phyloP scores from a whole-genome alignment of 1,284 basidiomycete species.

The Neonothopanus nambi region DNA sequence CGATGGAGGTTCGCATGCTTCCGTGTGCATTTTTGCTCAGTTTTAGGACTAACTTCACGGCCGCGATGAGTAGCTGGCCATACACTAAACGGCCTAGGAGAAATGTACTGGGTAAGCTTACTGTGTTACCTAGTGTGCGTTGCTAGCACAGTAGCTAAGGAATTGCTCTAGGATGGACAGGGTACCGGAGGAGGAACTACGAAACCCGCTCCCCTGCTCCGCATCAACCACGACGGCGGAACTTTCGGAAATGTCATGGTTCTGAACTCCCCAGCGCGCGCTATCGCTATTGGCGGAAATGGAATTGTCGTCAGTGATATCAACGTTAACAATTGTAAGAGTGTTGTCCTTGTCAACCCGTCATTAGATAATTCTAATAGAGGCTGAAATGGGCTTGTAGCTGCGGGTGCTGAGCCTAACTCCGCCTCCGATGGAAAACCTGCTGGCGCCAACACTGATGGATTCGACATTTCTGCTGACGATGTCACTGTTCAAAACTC shows the following conservation, averaged over 20 bases:
- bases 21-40: too few relatives aligned
- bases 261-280: constrained; percentile 5
- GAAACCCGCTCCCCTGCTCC: constrained; percentile 10
- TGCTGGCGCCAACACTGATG: constrained; percentile 11
- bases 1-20: constrained; percentile 6
- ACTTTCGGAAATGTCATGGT: constrained; percentile 11
- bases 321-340: constrained; percentile 8
- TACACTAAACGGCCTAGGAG: constrained; percentile 8
- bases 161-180: constrained; percentile 2
- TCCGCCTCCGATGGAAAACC: constrained; percentile 3
- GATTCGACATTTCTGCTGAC: constrained; percentile 10
- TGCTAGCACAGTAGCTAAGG: background rate
- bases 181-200: constrained; percentile 5
- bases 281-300: constrained; percentile 1
- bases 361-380: too few relatives aligned
- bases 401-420: constrained; percentile 9
- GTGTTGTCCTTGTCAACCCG: too few relatives aligned
- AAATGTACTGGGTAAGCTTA: constrained; percentile 7
- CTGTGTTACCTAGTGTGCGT: background rate
- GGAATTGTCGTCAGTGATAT: constrained; percentile 7
- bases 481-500: constrained; percentile 4
- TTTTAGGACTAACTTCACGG: too few relatives aligned
- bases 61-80: background rate
- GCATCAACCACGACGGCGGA: constrained; percentile 8
- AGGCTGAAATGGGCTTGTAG: background rate